Evolutionary conservation across 768 basidiomycete genomes (phyloP), one percentile per base, ranked within the genome.

Genomic region (Clitopilus hobsonii): DNA sequence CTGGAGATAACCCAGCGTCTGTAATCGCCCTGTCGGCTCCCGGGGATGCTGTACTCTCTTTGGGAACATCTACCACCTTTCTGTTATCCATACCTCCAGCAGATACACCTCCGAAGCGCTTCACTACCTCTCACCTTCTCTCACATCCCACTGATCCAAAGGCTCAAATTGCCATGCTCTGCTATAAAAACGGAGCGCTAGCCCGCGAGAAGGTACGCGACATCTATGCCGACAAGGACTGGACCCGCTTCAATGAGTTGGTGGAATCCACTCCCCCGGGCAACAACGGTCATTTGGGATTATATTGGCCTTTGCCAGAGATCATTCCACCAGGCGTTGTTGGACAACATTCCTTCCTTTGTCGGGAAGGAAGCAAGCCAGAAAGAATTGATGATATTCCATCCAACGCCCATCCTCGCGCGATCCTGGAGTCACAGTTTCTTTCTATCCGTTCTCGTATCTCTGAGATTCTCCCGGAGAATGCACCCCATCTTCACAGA

Each of bases 1-100:
- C 91, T 0, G 93, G 93, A 3, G 93, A 96, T 66, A 96, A 96
- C 67, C 89, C 91, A 5, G 88, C 90, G 3, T 90, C 91, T 11
- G 84, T 93, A 52, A 79, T 90, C 51, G 83, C 85, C 0, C 73
- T 89, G 26, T 85, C 85, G 25, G 81, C 82, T 13, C 85, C 88
- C 1, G 88, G 88, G 50, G 91, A 94, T 63, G 92, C 89, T 18
- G 73, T 94, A 18, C 80, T 94, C 24, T 94, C 91, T 7, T 78
- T 94, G 20, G 93, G 93, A 22, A 96, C 92, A 11, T 93, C 91
- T 0, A 93, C 91, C 0, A 94, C 92, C 2, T 81, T 93, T 59
- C 79, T 95, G 16, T 79, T 95, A 38, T 88, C 86, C 22, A 83
- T 88, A 24, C 85, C 88, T 5, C 86, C 85, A 5, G 71, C 82